These are phyloP conservation scores for Aspergillus phoenicis DNA, from an alignment of 2,329 filamentous ascomycete species.

Conservation along the genomic window DNA sequence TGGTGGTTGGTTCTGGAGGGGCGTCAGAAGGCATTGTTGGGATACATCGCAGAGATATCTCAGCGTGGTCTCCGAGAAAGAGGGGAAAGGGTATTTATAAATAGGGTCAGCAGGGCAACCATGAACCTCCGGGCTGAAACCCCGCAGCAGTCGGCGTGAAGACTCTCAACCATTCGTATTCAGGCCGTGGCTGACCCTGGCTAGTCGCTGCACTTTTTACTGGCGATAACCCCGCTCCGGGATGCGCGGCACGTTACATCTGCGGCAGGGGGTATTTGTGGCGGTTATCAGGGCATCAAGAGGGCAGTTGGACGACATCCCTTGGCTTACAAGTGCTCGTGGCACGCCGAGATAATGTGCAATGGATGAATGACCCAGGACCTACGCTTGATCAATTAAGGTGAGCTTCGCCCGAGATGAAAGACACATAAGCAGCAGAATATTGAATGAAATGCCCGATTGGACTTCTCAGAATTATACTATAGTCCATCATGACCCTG, in stretches of 20 bases:
- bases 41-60: background rate
- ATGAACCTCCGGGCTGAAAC: background rate
- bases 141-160: background rate
- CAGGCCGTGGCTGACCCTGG: too few relatives aligned
- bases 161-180: background rate
- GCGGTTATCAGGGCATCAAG: background rate
- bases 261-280: background rate
- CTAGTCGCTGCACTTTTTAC: background rate
- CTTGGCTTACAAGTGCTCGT: background rate
- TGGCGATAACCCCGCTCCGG: background rate
- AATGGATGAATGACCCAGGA: background rate
- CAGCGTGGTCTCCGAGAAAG: background rate
- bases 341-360: background rate
- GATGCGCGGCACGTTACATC: background rate
- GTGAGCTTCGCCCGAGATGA: background rate
- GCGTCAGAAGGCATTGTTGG: conserved; percentile 3
- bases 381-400: background rate
- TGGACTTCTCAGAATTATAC: background rate
- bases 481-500: background rate
- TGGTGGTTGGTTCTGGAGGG: background rate
- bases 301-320: background rate
- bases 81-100: background rate
- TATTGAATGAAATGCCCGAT: background rate
- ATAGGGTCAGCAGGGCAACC: background rate
- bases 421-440: background rate